Evolutionary conservation across 2,329 filamentous ascomycete species (phyloP).

Genomic region (Rhexocercosporidium sp.): DNA sequence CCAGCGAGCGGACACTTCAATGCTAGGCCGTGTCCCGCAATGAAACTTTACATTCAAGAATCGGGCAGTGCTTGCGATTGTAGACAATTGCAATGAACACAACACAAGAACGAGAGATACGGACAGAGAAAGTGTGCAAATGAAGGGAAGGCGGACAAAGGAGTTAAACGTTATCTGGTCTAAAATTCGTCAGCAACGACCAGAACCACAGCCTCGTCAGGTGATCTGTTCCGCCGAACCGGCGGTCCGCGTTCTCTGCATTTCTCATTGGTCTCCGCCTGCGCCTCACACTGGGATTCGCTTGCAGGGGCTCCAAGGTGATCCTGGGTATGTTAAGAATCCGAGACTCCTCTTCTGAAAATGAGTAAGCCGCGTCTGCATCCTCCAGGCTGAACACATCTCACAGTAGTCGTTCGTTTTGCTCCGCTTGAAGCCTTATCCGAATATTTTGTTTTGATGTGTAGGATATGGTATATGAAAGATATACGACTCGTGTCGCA

Average conservation of each 20-base stretch:
- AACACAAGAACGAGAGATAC: background rate
- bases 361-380: too few relatives aligned
- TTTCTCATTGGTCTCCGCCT: slow-evolving; percentile 8
- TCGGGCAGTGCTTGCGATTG: background rate
- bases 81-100: background rate
- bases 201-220: background rate
- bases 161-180: background rate
- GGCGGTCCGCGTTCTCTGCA: background rate
- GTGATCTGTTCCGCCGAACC: slow-evolving; percentile 5
- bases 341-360: too few relatives aligned
- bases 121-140: background rate
- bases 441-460: too few relatives aligned
- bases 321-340: background rate
- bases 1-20: too few relatives aligned
- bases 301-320: background rate
- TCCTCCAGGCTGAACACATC: too few relatives aligned
- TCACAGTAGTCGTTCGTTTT: too few relatives aligned
- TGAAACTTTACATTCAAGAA: too few relatives aligned
- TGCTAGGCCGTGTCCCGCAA: too few relatives aligned
- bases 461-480: too few relatives aligned
- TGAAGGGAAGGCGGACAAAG: background rate
- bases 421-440: too few relatives aligned
- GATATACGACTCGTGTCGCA: too few relatives aligned
- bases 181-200: slow-evolving; percentile 10
- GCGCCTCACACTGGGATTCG: background rate